Conservation (phyloP, 2,329 filamentous ascomycete genomes). For the Trichophyton mentagrophytes region DNA sequence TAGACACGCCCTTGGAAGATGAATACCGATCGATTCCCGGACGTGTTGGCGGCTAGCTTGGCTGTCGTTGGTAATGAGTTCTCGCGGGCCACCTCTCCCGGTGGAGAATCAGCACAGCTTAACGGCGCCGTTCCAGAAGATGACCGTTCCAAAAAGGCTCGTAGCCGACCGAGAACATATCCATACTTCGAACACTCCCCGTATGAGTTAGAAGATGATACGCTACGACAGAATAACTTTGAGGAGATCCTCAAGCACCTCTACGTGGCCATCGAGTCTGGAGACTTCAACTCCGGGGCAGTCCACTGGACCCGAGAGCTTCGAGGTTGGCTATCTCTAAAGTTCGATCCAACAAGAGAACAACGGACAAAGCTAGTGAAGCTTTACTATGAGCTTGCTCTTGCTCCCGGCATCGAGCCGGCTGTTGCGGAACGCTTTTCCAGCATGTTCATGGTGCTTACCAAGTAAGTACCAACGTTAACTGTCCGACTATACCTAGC, state of each 20-base stretch:
- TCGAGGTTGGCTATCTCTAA: slow-evolving; percentile 85
- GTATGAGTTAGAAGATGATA: slow-evolving; percentile 71
- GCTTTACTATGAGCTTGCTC: slow-evolving; percentile 84
- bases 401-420: slow-evolving; percentile 79
- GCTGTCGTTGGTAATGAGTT: slow-evolving; percentile 38
- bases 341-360: slow-evolving; percentile 86
- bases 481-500: background rate
- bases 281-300: slow-evolving; percentile 87
- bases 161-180: slow-evolving; percentile 69
- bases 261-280: slow-evolving; percentile 79
- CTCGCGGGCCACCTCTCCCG: slow-evolving; percentile 77
- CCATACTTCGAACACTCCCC: slow-evolving; percentile 85
- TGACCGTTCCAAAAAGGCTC: slow-evolving; percentile 48
- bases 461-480: slow-evolving; percentile 54
- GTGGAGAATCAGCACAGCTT: slow-evolving; percentile 37
- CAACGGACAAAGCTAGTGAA: slow-evolving; percentile 72
- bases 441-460: slow-evolving; percentile 90
- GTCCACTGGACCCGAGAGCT: slow-evolving; percentile 96
- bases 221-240: slow-evolving; percentile 63
- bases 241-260: slow-evolving; percentile 84
- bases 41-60: slow-evolving; percentile 6
- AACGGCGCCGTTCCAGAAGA: slow-evolving; percentile 38
- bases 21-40: slow-evolving; percentile 9
- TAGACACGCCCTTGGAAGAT: background rate
- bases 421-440: slow-evolving; percentile 77